Evolutionary conservation across 2,329 filamentous ascomycete genomes (phyloP), one percentile per base, ranked within the genome.

Genomic region (Didymella segeticola): DNA sequence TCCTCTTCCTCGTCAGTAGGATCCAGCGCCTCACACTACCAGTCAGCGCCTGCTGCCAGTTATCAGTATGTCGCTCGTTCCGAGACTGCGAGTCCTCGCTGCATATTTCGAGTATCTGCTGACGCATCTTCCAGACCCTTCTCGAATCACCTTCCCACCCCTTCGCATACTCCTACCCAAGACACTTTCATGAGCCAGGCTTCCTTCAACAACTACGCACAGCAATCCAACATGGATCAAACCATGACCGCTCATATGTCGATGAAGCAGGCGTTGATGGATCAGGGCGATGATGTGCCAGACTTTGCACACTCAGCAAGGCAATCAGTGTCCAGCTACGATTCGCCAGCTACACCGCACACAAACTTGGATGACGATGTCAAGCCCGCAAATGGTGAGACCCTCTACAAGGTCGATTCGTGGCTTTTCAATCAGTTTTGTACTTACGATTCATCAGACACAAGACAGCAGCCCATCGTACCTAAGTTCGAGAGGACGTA

Each of bases 401-500:
- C 57, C 25, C 59, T 63, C 58, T 39, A 39, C 43, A 66, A 69
- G 57, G 66, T 75, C 58, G 73, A 77, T 43, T 67, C 65, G 31
- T 83, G 82, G 82, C 67, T 70, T 34, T 79, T 85, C 78, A 78
- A 84, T 75, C 78, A 84, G 71, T 86, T 84, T 89, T 92, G 86
- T 93, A 87, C 78, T 70, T 77, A 80, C 73, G 76, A 81, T 76
- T 75, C 78, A 75, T 66, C 80, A 86, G 82, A 85, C 76, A 82
- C 72, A 53, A 63, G 71, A 57, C 73, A 72, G 47, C 74, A 73
- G 43, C 56, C 61, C 29, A 61, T 67, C 14, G 72, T 85, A 61
- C 89, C 92, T 22, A 95, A 93, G 75, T 83, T 96, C 60, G 88
- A 92, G 63, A 84, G 91, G 51, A 95, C 92, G 0, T 91, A 95